Evolutionary conservation across 352 stramenopile genomes (phyloP), one percentile per base, ranked within the genome.

Genomic region (Phytophthora fragariae): DNA sequence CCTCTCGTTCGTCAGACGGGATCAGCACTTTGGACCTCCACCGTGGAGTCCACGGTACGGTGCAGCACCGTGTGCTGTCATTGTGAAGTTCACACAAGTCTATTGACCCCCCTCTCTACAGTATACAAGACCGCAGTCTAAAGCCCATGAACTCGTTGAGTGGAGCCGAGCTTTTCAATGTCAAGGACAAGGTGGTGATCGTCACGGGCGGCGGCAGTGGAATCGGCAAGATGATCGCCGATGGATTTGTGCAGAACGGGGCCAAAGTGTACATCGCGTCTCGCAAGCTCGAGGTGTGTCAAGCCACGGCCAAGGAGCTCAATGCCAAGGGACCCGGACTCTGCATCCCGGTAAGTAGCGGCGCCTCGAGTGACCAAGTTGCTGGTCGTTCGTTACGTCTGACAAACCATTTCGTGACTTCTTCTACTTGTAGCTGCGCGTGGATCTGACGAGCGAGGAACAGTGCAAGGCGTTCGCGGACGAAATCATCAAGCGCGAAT

Each of bases 201-300:
- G 86, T 99, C 64, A 99, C 95, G 24, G 97, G 97, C 57, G 96
- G 96, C 54, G 94, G 89, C 24, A 83, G 92, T 37, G 97, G 97
- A 39, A 98, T 99, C 73, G 97, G 97, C 54, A 87, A 92, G 59
- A 99, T 99, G 95, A 98, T 99, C 69, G 93, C 95, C 57, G 90
- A 96, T 68, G 92, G 92, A 19, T 98, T 98, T 82, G 84, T 94
- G 19, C 71, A 84, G 56, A 97, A 97, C 57, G 89, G 93, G 65
- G 93, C 93, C 61, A 98, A 94, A 75, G 96, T 99, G 9, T 92
- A 98, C 63, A 89, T 99, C 46, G 95, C 92, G 0, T 97, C 86
- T 59, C 91, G 94, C 46, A 92, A 91, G 65, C 75, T 92, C 67
- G 89, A 94, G 49, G 88, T 84, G n/a, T 98, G 89, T 66, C 54